A percentile compares a stretch with the other conserved stretches of the same genome.
Evolutionary conservation across 2,329 filamentous ascomycete species (phyloP).

Genomic region (Epichloe sibirici): DNA sequence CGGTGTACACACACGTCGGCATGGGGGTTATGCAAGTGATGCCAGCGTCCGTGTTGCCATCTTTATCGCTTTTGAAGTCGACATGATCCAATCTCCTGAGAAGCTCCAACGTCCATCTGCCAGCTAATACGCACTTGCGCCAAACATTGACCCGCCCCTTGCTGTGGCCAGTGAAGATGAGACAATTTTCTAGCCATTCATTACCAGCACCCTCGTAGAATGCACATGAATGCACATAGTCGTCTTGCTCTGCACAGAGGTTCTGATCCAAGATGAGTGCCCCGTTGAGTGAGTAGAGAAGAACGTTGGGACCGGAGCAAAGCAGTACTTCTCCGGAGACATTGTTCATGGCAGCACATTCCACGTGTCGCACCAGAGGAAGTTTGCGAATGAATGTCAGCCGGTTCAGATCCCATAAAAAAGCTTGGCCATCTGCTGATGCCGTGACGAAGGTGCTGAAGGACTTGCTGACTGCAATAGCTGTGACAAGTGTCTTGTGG

Average conservation of each 20-base stretch:
- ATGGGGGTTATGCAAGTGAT: slow-evolving; percentile 82
- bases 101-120: slow-evolving; percentile 64
- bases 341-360: slow-evolving; percentile 81
- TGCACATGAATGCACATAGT: slow-evolving; percentile 68
- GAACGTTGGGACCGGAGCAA: slow-evolving; percentile 61
- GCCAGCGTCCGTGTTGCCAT: slow-evolving; percentile 46
- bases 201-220: slow-evolving; percentile 88
- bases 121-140: slow-evolving; percentile 41
- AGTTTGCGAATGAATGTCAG: slow-evolving; percentile 74
- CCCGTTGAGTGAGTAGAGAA: slow-evolving; percentile 82
- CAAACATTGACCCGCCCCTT: slow-evolving; percentile 75
- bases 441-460: slow-evolving; percentile 82
- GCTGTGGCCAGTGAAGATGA: slow-evolving; percentile 82
- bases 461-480: slow-evolving; percentile 72
- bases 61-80: slow-evolving; percentile 51
- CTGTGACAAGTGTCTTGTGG: slow-evolving; percentile 72
- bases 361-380: slow-evolving; percentile 41
- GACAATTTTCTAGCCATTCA: slow-evolving; percentile 78
- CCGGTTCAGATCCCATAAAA: slow-evolving; percentile 90
- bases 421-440: slow-evolving; percentile 73
- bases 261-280: slow-evolving; percentile 70
- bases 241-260: slow-evolving; percentile 58
- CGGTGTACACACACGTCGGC: slow-evolving; percentile 77
- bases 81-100: slow-evolving; percentile 73
- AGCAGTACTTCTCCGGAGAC: slow-evolving; percentile 82